phyloP scores from a whole-genome alignment of 148 eudicot genomes.

The Vaccinium darrowii region DNA sequence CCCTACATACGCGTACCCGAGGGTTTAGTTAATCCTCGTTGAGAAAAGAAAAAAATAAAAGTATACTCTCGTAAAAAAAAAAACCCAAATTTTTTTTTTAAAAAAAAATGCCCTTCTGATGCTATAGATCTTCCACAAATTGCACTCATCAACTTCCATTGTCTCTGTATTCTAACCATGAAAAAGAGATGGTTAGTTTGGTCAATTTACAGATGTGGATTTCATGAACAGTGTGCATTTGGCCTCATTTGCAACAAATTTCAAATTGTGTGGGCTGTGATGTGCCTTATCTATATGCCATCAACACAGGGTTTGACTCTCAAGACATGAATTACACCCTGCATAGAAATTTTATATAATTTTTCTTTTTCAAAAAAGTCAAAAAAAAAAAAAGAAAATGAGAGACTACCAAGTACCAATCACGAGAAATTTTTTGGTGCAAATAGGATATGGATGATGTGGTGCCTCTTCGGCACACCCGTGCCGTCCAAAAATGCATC shows the following conservation, averaged over 20 bases:
- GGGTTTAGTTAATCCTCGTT: too few relatives aligned
- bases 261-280: conserved; percentile 13
- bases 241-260: not conserved
- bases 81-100: too few relatives aligned
- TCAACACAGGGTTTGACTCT: conserved; percentile 4
- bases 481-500: too few relatives aligned
- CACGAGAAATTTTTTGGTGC: too few relatives aligned
- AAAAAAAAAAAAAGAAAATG: not conserved
- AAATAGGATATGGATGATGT: too few relatives aligned
- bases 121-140: not conserved
- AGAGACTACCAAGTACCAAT: not conserved
- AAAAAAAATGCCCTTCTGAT: too few relatives aligned
- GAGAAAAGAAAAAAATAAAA: too few relatives aligned
- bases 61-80: too few relatives aligned
- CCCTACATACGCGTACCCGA: too few relatives aligned
- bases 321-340: not conserved
- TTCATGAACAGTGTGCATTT: not conserved
- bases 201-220: conserved; percentile 10
- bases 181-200: not conserved
- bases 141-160: not conserved
- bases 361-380: not conserved
- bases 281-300: not conserved
- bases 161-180: not conserved
- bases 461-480: too few relatives aligned
- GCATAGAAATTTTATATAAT: not conserved